Conservation (phyloP, 2,329 filamentous ascomycete genomes). For the Exophiala xenobiotica region DNA sequence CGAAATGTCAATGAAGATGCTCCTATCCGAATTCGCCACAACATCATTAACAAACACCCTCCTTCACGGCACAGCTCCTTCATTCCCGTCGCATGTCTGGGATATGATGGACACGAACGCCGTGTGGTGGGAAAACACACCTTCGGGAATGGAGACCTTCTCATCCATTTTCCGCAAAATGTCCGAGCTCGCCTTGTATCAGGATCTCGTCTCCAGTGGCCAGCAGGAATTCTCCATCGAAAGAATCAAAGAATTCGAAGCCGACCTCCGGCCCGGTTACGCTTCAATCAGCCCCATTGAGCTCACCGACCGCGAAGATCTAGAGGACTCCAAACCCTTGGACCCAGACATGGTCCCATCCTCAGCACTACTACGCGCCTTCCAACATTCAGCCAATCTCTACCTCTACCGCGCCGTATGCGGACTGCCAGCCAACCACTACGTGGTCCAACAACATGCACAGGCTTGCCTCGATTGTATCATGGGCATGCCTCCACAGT, state of each 20-base stretch:
- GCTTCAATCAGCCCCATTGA: not conserved
- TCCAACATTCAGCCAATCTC: slow-evolving; percentile 2
- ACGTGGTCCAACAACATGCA: slow-evolving; percentile 2
- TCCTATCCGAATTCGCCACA: slow-evolving; percentile 2
- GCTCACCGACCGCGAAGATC: not conserved
- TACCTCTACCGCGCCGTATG: slow-evolving; percentile 5
- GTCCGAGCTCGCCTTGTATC: not conserved
- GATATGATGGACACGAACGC: slow-evolving; percentile 1
- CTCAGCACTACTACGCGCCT: not conserved
- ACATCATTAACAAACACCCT: not conserved
- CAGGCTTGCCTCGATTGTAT: slow-evolving; percentile 5
- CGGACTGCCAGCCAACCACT: not conserved
- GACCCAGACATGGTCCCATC: slow-evolving; percentile 1
- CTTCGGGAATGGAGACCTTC: slow-evolving; percentile 2
- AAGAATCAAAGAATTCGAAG: not conserved
- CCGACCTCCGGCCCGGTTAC: not conserved
- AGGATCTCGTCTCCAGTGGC: not conserved
- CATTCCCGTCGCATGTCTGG: not conserved
- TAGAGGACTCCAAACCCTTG: not conserved
- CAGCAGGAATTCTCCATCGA: not conserved
- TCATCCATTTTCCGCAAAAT: not conserved
- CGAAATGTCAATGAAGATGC: slow-evolving; percentile 1
- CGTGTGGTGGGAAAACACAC: slow-evolving; percentile 4
- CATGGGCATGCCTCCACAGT: not conserved
- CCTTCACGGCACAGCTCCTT: slow-evolving; percentile 1